These are phyloP conservation scores for Apiospora aurea DNA, from an alignment of 2,329 filamentous ascomycete species.

Conservation along the genomic window DNA sequence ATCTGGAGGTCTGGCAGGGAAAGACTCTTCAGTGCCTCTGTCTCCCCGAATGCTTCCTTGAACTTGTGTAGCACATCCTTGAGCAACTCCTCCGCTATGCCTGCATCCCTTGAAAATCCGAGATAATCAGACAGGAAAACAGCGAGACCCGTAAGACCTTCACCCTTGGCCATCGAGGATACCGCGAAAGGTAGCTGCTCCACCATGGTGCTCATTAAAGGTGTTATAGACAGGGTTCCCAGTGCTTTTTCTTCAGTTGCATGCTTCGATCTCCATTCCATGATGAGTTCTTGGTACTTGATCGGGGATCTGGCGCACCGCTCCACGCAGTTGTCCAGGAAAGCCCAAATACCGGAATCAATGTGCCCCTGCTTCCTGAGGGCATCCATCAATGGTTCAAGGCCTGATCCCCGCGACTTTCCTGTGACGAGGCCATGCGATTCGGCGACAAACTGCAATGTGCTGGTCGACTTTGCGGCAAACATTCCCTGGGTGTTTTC, in stretches of 20 bases:
- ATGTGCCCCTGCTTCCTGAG: slow-evolving; percentile 43
- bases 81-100: slow-evolving; percentile 56
- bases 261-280: slow-evolving; percentile 54
- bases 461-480: slow-evolving; percentile 57
- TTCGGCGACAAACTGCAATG: slow-evolving; percentile 66
- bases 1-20: slow-evolving; percentile 32
- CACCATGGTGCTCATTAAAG: slow-evolving; percentile 71
- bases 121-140: slow-evolving; percentile 66
- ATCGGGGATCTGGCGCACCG: slow-evolving; percentile 79
- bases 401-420: slow-evolving; percentile 47
- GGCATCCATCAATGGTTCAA: slow-evolving; percentile 55
- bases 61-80: slow-evolving; percentile 53
- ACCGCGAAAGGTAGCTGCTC: slow-evolving; percentile 81
- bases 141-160: slow-evolving; percentile 55
- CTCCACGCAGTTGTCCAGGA: slow-evolving; percentile 83
- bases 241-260: slow-evolving; percentile 38
- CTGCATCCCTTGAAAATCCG: slow-evolving; percentile 57
- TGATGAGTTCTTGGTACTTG: slow-evolving; percentile 79
- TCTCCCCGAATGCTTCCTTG: slow-evolving; percentile 42
- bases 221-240: slow-evolving; percentile 54
- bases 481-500: slow-evolving; percentile 56
- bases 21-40: slow-evolving; percentile 45
- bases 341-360: slow-evolving; percentile 62
- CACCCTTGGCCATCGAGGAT: slow-evolving; percentile 53
- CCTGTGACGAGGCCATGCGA: slow-evolving; percentile 72